Conservation (phyloP, 805 yeast species). For the Jamesozyma spencerorum region DNA sequence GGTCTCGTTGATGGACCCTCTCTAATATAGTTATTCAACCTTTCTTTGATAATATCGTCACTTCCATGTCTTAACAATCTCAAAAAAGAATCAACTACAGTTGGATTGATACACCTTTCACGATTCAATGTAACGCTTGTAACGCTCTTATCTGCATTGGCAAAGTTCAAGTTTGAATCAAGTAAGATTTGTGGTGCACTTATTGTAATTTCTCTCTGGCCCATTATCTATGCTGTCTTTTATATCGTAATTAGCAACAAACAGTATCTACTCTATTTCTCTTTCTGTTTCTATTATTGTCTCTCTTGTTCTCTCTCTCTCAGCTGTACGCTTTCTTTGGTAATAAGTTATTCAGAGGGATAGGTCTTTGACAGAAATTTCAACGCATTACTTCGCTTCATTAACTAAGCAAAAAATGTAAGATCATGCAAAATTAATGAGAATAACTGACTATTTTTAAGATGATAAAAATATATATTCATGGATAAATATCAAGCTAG, state of each 20-base stretch:
- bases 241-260: too few relatives aligned
- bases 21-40: slow-evolving; percentile 33
- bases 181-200: slow-evolving; percentile 7
- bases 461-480: too few relatives aligned
- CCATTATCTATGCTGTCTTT: not conserved
- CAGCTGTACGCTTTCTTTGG: not conserved
- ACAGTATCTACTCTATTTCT: not conserved
- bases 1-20: slow-evolving; percentile 3
- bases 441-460: too few relatives aligned
- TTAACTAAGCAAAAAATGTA: too few relatives aligned
- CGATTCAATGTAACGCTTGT: slow-evolving; percentile 19
- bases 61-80: slow-evolving; percentile 25
- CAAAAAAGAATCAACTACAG: slow-evolving; percentile 25
- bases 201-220: slow-evolving; percentile 1
- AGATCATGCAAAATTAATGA: too few relatives aligned
- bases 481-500: too few relatives aligned
- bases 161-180: slow-evolving; percentile 15
- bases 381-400: too few relatives aligned
- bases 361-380: too few relatives aligned
- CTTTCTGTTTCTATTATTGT: too few relatives aligned
- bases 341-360: too few relatives aligned
- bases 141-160: slow-evolving; percentile 7
- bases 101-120: slow-evolving; percentile 25
- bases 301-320: not conserved
- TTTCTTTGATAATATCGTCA: slow-evolving; percentile 40